Conservation (phyloP, 192 early-diverging fungal species). For the Geranomyces michiganensis region DNA sequence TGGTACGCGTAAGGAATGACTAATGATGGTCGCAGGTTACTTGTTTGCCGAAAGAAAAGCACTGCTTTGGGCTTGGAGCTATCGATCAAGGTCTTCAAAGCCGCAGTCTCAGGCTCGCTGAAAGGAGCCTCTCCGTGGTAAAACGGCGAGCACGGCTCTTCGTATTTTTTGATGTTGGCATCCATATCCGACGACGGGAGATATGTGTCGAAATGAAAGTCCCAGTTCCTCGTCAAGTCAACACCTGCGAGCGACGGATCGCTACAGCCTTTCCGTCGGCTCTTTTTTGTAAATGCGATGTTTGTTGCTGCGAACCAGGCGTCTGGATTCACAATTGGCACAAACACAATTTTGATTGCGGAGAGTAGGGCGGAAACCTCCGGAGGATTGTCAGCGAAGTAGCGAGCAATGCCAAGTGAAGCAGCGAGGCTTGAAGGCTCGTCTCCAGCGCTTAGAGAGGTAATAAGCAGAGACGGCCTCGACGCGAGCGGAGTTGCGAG, state of each 20-base stretch:
- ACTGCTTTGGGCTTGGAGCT: constrained; percentile 13
- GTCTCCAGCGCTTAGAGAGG: constrained; percentile 8
- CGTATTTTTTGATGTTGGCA: constrained; percentile 14
- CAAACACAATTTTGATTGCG: constrained; percentile 13
- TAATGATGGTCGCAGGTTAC: not conserved
- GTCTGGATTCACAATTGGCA: constrained; percentile 29
- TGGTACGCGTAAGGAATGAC: constrained; percentile 34
- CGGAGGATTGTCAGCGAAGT: not conserved
- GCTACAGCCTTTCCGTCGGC: not conserved
- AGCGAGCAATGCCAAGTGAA: not conserved
- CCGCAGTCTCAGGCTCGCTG: constrained; percentile 31
- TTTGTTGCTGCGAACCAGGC: not conserved
- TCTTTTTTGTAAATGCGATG: constrained; percentile 4
- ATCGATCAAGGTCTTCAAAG: constrained; percentile 14
- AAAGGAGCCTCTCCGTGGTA: constrained; percentile 32
- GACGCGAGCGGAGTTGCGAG: not conserved
- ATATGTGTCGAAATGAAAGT: constrained; percentile 29
- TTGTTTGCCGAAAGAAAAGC: constrained; percentile 22
- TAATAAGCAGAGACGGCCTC: constrained; percentile 21
- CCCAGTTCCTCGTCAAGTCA: constrained; percentile 25
- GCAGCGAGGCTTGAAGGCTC: constrained; percentile 19
- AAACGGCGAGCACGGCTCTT: constrained; percentile 8
- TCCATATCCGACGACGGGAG: constrained; percentile 5
- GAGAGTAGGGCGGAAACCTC: not conserved
- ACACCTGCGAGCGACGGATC: constrained; percentile 12